Percentiles rank a stretch among this genome's conserved stretches.
Evolutionary conservation across 192 early-diverging fungal genomes (phyloP).

Genomic region (Entomortierella lignicola): DNA sequence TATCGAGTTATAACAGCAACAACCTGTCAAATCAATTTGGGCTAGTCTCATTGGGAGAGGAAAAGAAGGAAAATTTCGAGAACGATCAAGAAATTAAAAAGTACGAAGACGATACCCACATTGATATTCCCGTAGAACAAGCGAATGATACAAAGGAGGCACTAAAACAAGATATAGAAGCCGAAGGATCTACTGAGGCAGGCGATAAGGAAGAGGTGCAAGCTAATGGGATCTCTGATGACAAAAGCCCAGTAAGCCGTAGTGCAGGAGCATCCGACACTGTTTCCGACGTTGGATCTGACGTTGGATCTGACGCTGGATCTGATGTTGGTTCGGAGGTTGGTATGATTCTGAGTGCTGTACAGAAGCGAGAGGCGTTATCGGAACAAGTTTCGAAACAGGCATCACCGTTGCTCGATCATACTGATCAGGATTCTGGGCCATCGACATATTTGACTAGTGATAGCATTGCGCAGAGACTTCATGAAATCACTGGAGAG

Average conservation of each 20-base stretch:
- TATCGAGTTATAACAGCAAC: no score
- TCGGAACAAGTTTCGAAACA: conserved; percentile 25
- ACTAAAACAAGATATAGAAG: neutral
- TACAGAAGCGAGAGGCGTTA: conserved; percentile 30
- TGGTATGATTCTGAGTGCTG: conserved; percentile 35
- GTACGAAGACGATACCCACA: no score
- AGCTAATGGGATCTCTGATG: neutral
- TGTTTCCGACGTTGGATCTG: conserved; percentile 41
- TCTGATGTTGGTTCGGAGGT: conserved; percentile 53
- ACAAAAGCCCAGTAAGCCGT: neutral
- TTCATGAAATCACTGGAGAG: neutral
- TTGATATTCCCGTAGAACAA: no score
- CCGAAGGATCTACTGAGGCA: neutral
- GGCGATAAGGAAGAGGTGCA: neutral
- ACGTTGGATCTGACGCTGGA: conserved; percentile 7
- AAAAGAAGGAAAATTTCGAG: neutral
- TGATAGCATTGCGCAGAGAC: neutral
- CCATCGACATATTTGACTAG: neutral
- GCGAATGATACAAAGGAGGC: neutral
- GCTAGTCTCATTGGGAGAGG: neutral
- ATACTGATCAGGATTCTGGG: neutral
- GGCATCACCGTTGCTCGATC: conserved; percentile 6
- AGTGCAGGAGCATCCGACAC: conserved; percentile 16
- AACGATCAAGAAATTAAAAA: neutral
- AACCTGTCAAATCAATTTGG: neutral